Evolutionary conservation across 495 filamentous ascomycete species (phyloP).

Genomic region (Chaetomium tenue): DNA sequence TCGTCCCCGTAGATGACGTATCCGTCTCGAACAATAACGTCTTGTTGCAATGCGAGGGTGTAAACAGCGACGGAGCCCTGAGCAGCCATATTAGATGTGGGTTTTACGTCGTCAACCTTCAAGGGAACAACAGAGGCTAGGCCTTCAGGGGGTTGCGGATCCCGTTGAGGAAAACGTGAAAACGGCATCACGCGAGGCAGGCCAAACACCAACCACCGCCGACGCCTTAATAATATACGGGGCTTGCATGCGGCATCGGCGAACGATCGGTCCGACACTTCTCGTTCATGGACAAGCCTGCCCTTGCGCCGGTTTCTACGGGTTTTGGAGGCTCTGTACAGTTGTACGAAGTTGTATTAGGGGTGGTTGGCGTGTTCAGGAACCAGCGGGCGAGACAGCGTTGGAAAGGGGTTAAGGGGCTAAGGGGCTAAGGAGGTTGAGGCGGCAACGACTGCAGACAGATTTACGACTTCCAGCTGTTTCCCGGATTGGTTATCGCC

Average conservation of each 20-base stretch:
- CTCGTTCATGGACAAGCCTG: not conserved
- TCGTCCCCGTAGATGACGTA: not conserved
- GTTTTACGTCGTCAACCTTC: too few species aligned
- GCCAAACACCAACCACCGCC: not conserved
- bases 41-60: not conserved
- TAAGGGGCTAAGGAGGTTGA: not conserved
- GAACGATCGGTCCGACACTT: not conserved
- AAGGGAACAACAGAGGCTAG: too few species aligned
- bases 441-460: not conserved
- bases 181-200: too few species aligned
- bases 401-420: not conserved
- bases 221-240: not conserved
- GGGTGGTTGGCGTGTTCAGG: not conserved
- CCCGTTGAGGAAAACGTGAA: not conserved
- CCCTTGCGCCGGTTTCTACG: not conserved
- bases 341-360: not conserved
- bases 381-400: not conserved
- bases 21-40: constrained; percentile 5
- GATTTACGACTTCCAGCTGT: not conserved
- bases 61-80: not conserved
- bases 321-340: not conserved
- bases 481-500: not conserved
- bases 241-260: not conserved
- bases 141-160: too few species aligned
- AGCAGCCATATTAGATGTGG: not conserved